phyloP scores from a whole-genome alignment of 805 yeast species.

The Wickerhamomyces tratensis region DNA sequence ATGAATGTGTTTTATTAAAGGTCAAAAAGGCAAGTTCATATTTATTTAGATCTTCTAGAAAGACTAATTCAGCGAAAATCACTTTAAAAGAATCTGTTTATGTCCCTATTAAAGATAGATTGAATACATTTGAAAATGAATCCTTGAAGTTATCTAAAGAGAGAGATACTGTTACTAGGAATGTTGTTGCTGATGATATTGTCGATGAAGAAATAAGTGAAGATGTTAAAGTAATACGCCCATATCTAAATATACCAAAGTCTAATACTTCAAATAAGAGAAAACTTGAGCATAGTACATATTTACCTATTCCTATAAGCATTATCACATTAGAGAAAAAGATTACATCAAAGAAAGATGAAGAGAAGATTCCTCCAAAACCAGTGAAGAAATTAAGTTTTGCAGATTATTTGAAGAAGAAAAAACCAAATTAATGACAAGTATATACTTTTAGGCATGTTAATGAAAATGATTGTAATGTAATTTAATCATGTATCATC shows the following conservation, averaged over 20 bases:
- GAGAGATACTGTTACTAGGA: constrained; percentile 1
- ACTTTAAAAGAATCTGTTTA: constrained; percentile 23
- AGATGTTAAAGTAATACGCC: not conserved
- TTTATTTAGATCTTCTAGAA: constrained; percentile 40
- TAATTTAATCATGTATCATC: too few species aligned
- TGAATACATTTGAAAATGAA: constrained; percentile 14
- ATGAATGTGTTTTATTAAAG: constrained; percentile 48
- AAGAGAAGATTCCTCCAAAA: constrained; percentile 3
- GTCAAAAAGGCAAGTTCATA: constrained; percentile 53
- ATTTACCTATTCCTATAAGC: constrained; percentile 19
- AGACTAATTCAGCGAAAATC: constrained; percentile 16
- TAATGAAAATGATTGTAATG: too few species aligned
- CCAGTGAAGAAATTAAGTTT: constrained; percentile 54
- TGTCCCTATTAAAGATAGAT: constrained; percentile 22
- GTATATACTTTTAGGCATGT: not conserved
- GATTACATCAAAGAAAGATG: not conserved
- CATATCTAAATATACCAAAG: not conserved
- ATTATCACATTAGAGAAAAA: constrained; percentile 4
- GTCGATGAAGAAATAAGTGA: not conserved
- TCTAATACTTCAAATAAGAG: constrained; percentile 9
- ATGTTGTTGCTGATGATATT: not conserved
- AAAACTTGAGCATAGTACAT: constrained; percentile 1
- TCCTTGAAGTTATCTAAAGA: constrained; percentile 8
- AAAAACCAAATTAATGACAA: constrained; percentile 13
- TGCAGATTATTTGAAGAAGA: constrained; percentile 65